Conservation (phyloP, 352 stramenopile species). For the Pythium vanterpoolii region DNA sequence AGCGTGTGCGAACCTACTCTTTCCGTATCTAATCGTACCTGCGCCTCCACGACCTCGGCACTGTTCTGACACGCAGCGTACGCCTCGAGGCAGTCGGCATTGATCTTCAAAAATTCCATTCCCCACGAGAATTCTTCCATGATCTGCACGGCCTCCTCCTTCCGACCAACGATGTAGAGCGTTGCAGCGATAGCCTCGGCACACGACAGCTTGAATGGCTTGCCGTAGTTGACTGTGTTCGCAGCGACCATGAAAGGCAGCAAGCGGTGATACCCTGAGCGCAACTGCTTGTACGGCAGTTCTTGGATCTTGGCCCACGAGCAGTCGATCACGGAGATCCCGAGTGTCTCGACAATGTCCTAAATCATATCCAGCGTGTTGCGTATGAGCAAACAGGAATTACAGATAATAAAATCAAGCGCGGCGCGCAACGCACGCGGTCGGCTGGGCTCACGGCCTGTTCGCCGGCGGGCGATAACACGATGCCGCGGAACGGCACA, state of each 20-base stretch:
- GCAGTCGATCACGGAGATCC: conserved; percentile 97
- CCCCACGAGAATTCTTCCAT: conserved; percentile 95
- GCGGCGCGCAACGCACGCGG: conserved; percentile 25
- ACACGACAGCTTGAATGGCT: conserved; percentile 94
- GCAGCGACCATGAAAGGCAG: conserved; percentile 97
- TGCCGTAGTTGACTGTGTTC: conserved; percentile 99
- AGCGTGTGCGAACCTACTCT: not conserved
- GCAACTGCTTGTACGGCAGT: conserved; percentile 94
- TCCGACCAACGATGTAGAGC: conserved; percentile 95
- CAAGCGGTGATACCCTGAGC: conserved; percentile 92
- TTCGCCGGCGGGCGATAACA: conserved; percentile 91
- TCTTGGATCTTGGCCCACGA: conserved; percentile 97
- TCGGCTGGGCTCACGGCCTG: conserved; percentile 91
- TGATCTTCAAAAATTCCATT: conserved; percentile 93
- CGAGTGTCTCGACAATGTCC: conserved; percentile 70
- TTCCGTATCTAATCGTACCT: conserved; percentile 28
- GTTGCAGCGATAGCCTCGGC: conserved; percentile 97
- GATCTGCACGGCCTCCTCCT: conserved; percentile 85
- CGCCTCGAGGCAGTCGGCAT: conserved; percentile 90
- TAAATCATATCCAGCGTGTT: conserved; percentile 27
- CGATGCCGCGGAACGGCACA: conserved; percentile 92
- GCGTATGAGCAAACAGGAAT: not conserved
- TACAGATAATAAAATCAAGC: not conserved
- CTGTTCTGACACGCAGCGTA: conserved; percentile 77
- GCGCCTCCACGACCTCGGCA: conserved; percentile 69